Percentiles rank a stretch among this genome's conserved stretches.
Conservation (phyloP, 148 eudicot genomes). For the Cornus controversa region DNA sequence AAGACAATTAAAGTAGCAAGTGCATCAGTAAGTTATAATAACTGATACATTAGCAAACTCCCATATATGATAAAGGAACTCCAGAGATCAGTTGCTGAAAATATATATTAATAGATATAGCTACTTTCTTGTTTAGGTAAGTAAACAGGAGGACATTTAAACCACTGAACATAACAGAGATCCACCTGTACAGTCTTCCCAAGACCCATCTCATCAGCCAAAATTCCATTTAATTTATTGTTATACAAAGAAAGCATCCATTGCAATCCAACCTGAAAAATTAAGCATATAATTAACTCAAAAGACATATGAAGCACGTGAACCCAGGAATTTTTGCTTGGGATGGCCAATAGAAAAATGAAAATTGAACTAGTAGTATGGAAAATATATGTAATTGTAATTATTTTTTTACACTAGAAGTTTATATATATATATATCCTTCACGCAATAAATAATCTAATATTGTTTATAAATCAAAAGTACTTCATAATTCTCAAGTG, state of each 20-base stretch:
- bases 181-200: conserved; percentile 97
- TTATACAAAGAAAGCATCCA: conserved; percentile 99
- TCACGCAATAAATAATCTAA: too few species aligned
- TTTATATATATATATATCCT: too few species aligned
- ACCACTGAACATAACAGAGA: conserved; percentile 4
- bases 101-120: neutral
- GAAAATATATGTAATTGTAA: too few species aligned
- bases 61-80: neutral
- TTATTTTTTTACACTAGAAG: too few species aligned
- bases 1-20: neutral
- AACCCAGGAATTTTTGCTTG: too few species aligned
- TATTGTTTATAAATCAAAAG: too few species aligned
- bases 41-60: neutral
- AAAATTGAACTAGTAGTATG: conserved; percentile 3
- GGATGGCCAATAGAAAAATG: conserved; percentile 4
- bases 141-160: neutral
- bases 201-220: conserved; percentile 99
- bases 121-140: neutral
- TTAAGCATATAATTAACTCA: conserved; percentile 18
- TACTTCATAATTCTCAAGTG: too few species aligned
- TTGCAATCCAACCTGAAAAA: conserved; percentile 90
- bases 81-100: neutral
- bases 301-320: conserved; percentile 1
- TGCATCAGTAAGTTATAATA: neutral
- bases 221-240: conserved; percentile 95